Evolutionary conservation across 177 flowering plant genomes (phyloP), one percentile per base, ranked within the genome.

Genomic region (Vitis hybrid): DNA sequence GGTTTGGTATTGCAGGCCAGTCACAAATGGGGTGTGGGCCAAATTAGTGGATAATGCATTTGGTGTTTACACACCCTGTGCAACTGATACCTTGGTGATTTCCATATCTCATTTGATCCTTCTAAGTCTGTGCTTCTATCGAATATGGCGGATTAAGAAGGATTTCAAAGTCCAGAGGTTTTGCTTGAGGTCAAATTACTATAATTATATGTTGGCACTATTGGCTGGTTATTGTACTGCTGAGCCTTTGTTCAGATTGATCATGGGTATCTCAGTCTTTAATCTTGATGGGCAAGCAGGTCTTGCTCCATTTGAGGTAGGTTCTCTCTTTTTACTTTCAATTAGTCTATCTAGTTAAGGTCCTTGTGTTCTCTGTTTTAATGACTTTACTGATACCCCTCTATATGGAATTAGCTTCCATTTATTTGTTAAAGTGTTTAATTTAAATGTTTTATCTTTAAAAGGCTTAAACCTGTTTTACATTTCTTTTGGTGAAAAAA

Each of bases 11-110:
- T 96, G 99, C 67, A 76, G 78, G 70, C 98, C 99, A 11, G 92
- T 82, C 56, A 78, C 76, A 7, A 78, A 89, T 81, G 99, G 97
- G 11, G 79, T 87, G 13, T 93, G 99, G 99, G 73, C 90, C 2
- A 83, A 67, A 62, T 68, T 58, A 5, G 88, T 84, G 69, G 86
- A 85, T 49, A 90, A 85, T 87, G 95, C 90, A 6, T 85, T 96
- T 75, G 97, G 97, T n/a, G 85, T 85, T 12, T 96, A 92, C 69
- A 90, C 97, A 5, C 98, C 98, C 0, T 96, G 99, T 79, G 91
- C 85, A 9, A 71, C 80, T 13, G 92, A 90, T 68, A 78, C 90
- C 33, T 14, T 88, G 72, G 99, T 89, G 59, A 68, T 87, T 21
- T 70, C 74, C 57, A 53, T 90, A 60, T 89, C 99, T 53, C 87